Base-by-base conservation (phyloP, 2,329 filamentous ascomycete genomes). In the Alternaria hordeiaustralica region DNA sequence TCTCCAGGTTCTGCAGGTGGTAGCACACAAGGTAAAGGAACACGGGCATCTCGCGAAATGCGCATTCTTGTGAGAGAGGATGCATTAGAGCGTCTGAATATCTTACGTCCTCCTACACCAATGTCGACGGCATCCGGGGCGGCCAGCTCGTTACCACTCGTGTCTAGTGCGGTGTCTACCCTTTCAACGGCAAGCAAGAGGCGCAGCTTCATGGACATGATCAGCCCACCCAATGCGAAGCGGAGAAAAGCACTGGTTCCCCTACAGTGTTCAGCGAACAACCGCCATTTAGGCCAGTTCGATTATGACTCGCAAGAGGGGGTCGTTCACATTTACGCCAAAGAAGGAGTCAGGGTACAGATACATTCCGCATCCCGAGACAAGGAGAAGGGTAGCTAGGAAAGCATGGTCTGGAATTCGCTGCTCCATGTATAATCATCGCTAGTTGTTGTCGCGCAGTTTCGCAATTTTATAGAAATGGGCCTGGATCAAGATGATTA, bases 1-100 rank as follows among this genome's bases (percentile, higher is more conserved):
- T 63, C 67, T 3, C 63, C 74, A 44, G 62, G 41, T 47, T 69
- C 73, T 3, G 36, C 36, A 10, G 36, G 45, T 10, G 56, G 63
- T 41, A 74, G 70, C 51, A 75, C 69, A 8, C 73, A 76, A 65
- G 66, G 61, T 28, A 65, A 63, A 9, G 71, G 71, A 9, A 55
- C 66, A 18, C 55, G 62, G 28, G 68, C 71, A 28, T 77, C 71
- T 3, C 61, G 60, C 5, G 50, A 70, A 49, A 4, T 66, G 3
- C 67, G 66, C 23, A 46, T 74, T 6, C 63, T 74, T 9, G 63
- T 75, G 11, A 71, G 65, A 15, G 53, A 73, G 56, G 71, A 74
- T 43, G 74, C 67, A 7, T 56, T 63, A 15, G 71, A 72, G 36
- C 61, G 57, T 7, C 47, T 64, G 12, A 15, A 18, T 25, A 21